Conservation (phyloP, 345 rosid genomes). For the Raphanus sativus region DNA sequence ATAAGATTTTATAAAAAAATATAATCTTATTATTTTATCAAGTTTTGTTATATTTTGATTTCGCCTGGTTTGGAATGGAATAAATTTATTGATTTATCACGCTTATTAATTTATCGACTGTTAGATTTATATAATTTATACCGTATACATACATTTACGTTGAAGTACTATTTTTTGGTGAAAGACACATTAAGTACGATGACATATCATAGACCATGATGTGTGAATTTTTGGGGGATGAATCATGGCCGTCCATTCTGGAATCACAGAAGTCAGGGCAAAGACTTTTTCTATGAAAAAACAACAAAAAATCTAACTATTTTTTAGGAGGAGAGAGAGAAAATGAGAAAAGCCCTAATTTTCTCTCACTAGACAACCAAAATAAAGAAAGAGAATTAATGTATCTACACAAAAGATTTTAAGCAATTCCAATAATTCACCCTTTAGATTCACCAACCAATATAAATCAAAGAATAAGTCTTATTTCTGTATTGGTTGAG, state of each 20-base stretch:
- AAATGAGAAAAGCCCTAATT: slow-evolving; percentile 28
- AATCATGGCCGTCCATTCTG: slow-evolving; percentile 55
- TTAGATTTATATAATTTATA: not conserved
- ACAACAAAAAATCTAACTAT: not conserved
- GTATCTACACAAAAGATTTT: slow-evolving; percentile 56
- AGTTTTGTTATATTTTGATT: no score
- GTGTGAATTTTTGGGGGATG: slow-evolving; percentile 19
- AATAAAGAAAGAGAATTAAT: slow-evolving; percentile 31
- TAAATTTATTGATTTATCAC: no score
- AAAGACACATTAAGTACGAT: slow-evolving; percentile 5
- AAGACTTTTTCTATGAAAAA: not conserved
- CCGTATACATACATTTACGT: not conserved
- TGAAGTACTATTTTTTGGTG: not conserved
- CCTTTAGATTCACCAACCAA: no score
- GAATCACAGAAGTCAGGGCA: slow-evolving; percentile 3
- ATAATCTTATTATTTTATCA: no score
- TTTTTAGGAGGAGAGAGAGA: slow-evolving; percentile 35
- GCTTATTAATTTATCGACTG: no score
- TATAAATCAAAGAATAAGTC: no score
- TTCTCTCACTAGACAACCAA: slow-evolving; percentile 24
- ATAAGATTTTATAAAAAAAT: no score
- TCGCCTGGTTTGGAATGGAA: no score
- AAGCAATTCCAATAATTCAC: slow-evolving; percentile 32
- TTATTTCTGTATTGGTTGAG: no score
- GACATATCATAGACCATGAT: slow-evolving; percentile 27